Conservation (phyloP, 2,329 filamentous ascomycete species). For the Clarireedia homoeocarpa region DNA sequence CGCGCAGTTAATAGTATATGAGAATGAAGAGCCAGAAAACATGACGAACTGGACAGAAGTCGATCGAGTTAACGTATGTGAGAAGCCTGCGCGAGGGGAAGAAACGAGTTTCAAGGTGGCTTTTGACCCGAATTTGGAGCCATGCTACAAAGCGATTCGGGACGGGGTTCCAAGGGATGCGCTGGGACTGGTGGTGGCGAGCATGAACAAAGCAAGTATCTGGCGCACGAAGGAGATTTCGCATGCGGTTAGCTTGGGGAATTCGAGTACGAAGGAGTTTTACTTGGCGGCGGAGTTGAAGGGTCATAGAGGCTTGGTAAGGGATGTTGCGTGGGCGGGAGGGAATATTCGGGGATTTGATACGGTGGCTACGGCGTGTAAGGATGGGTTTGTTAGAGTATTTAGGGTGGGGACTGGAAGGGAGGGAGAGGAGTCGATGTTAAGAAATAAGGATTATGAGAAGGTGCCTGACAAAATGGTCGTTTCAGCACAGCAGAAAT, state of each 20-base stretch:
- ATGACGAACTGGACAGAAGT: conserved; percentile 67
- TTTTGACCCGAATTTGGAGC: conserved; percentile 81
- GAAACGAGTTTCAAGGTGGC: conserved; percentile 80
- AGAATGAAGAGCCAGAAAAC: conserved; percentile 78
- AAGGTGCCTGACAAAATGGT: conserved; percentile 19
- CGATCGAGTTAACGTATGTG: conserved; percentile 68
- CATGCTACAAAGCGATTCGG: conserved; percentile 67
- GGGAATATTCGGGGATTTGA: conserved; percentile 88
- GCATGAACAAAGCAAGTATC: conserved; percentile 74
- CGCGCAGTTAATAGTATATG: conserved; percentile 70
- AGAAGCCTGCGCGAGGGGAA: conserved; percentile 67
- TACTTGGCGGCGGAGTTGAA: conserved; percentile 73
- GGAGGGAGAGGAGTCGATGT: conserved; percentile 33
- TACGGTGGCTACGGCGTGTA: conserved; percentile 82
- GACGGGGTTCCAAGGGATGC: conserved; percentile 77
- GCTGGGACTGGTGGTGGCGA: conserved; percentile 74
- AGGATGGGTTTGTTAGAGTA: conserved; percentile 85
- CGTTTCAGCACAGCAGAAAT: conserved; percentile 23
- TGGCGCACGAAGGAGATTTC: conserved; percentile 64
- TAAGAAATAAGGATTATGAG: conserved; percentile 27
- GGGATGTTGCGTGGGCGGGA: conserved; percentile 87
- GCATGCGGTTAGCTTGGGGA: conserved; percentile 42
- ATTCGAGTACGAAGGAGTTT: conserved; percentile 64
- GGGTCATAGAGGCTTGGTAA: conserved; percentile 67
- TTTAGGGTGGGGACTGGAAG: conserved; percentile 63